A percentile compares a stretch with the other conserved stretches of the same genome.
Evolutionary conservation across 345 rosid species (phyloP).

Genomic region (Lepidium africanum): DNA sequence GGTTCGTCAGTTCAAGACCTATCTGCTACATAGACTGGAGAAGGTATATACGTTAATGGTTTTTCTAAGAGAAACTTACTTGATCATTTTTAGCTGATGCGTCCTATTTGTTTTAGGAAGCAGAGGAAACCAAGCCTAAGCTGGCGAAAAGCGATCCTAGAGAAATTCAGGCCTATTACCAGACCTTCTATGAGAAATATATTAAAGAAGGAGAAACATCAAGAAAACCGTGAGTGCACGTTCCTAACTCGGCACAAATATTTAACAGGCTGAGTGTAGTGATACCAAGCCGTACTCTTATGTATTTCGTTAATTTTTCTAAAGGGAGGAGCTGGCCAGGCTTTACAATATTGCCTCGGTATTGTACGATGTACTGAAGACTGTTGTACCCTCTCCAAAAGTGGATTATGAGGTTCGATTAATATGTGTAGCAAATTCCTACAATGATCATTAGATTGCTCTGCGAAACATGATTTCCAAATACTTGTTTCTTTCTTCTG

Average conservation of each 20-base stretch:
- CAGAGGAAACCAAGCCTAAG: constrained; percentile 35
- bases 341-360: constrained; percentile 73
- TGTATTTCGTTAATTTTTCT: constrained; percentile 11
- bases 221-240: constrained; percentile 65
- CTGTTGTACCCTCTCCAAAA: constrained; percentile 52
- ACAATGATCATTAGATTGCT: neutral
- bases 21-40: constrained; percentile 71
- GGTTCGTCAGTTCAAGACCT: constrained; percentile 91
- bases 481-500: neutral
- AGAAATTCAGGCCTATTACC: constrained; percentile 66
- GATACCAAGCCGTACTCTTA: neutral
- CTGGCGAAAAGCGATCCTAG: constrained; percentile 51
- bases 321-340: constrained; percentile 91
- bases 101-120: constrained; percentile 50
- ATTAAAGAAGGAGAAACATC: constrained; percentile 55
- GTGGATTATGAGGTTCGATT: constrained; percentile 57
- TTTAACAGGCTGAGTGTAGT: constrained; percentile 1
- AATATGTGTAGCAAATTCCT: neutral
- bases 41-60: constrained; percentile 39
- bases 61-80: neutral
- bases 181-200: constrained; percentile 47
- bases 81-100: neutral
- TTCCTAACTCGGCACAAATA: neutral
- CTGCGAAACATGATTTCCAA: neutral
- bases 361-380: constrained; percentile 60